Conservation (phyloP, 106 monocot species). For the Allium cepa region DNA sequence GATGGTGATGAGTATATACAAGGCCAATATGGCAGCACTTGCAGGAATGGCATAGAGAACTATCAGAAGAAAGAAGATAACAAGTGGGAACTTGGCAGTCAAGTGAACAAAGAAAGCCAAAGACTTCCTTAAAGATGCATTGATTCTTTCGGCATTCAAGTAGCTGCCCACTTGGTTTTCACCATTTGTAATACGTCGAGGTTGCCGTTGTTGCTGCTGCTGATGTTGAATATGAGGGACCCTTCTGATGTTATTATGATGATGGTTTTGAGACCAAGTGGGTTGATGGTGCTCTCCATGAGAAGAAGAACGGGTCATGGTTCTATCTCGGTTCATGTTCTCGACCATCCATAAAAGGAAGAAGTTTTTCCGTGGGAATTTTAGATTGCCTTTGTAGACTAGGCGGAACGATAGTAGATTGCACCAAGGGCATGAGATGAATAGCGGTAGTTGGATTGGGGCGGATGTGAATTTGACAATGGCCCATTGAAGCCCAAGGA, state of each 20-base stretch:
- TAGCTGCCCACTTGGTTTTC: slow-evolving; percentile 6
- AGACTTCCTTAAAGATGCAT: slow-evolving; percentile 25
- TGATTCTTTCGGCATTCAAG: slow-evolving; percentile 24
- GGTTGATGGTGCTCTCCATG: slow-evolving; percentile 1
- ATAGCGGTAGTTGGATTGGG: slow-evolving; percentile 12
- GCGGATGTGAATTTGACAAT: slow-evolving; percentile 11
- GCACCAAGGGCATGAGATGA: slow-evolving; percentile 21
- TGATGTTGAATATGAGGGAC: neutral
- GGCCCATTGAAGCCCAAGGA: slow-evolving; percentile 11
- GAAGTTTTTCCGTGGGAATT: slow-evolving; percentile 13
- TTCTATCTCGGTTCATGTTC: slow-evolving; percentile 11
- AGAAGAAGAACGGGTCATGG: neutral
- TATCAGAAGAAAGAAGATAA: slow-evolving; percentile 39
- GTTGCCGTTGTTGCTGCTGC: neutral
- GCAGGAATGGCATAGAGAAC: slow-evolving; percentile 44
- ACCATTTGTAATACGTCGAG: neutral
- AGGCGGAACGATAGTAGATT: slow-evolving; percentile 7
- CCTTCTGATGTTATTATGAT: neutral
- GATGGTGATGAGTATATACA: slow-evolving; percentile 33
- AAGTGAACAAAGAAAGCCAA: slow-evolving; percentile 32
- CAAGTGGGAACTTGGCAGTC: slow-evolving; percentile 40
- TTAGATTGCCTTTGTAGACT: slow-evolving; percentile 17
- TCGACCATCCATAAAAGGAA: slow-evolving; percentile 24
- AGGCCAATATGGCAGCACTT: slow-evolving; percentile 28
- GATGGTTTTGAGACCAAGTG: slow-evolving; percentile 8